Evolutionary conservation across 2,329 filamentous ascomycete genomes (phyloP), one percentile per base, ranked within the genome.

Genomic region (Epicoccum nigrum): DNA sequence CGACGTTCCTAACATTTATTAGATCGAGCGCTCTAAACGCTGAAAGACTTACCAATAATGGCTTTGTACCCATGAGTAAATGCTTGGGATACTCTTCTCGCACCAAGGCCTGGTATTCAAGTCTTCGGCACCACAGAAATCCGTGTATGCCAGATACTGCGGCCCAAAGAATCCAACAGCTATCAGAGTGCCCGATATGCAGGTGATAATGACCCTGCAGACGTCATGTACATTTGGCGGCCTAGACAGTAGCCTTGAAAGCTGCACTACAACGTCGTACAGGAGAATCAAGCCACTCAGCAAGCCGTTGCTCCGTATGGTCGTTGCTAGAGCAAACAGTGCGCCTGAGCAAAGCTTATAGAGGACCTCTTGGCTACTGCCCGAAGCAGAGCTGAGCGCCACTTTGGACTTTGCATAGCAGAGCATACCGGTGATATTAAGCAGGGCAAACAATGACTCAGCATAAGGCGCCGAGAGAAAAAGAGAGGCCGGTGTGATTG

Each of bases 381-480:
- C 70, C 57, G 56, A 75, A 56, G 50, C 71, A 40, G 12, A 28
- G 21, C 34, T 32, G 39, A 35, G 28, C 21, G 45, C 46, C 27
- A 35, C 58, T 31, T 40, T 64, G 32, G 64, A 77, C 35, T 80
- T 78, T 1, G 83, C 82, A 69, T 93, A 94, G 39, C 88, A 70
- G 23, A 89, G 80, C 64, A 86, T 86, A 1, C 91, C 94, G 0
- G 80, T 61, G 63, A 97, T 90, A 32, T 88, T 89, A 27, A 96
- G 77, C 17, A 89, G 78, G 0, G 93, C 86, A 72, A 92, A 97
- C 0, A 87, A 72, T 56, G 88, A 85, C 76, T 99, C 94, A 8
- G 85, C 82, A 71, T 94, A 96, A 0, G 93, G 91, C 0, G 92
- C 88, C 0, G 88, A 92, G 15, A 99, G 82, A 69, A 99, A 97